Percentiles rank a stretch among this genome's conserved stretches.
Conservation (phyloP, 345 rosid genomes). For the Ricinus communis region DNA sequence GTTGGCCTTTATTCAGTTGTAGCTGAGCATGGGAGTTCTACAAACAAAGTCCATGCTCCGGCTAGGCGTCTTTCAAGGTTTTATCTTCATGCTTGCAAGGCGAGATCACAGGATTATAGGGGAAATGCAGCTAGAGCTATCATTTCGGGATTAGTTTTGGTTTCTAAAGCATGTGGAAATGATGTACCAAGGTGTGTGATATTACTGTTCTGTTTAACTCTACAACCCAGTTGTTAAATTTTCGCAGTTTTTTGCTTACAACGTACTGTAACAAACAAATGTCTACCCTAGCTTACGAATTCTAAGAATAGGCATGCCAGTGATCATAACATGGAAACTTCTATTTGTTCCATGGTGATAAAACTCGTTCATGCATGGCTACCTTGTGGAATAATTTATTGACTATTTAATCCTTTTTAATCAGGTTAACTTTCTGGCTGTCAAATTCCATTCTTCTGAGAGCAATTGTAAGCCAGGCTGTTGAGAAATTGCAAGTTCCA, state of each 20-base stretch:
- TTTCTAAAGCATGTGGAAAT: constrained; percentile 91
- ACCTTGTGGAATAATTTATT: not conserved
- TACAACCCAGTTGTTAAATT: constrained; percentile 7
- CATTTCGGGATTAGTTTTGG: constrained; percentile 79
- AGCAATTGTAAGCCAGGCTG: constrained; percentile 52
- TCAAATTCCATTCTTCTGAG: constrained; percentile 81
- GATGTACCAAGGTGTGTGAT: constrained; percentile 78
- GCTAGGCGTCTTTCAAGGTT: constrained; percentile 90
- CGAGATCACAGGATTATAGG: constrained; percentile 45
- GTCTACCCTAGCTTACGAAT: not conserved
- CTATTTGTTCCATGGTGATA: not conserved
- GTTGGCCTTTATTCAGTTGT: constrained; percentile 80
- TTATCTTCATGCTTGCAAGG: constrained; percentile 72
- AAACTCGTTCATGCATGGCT: not conserved
- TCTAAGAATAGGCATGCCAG: not conserved
- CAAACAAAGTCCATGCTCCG: constrained; percentile 78
- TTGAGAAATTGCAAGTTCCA: constrained; percentile 34
- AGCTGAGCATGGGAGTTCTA: constrained; percentile 91
- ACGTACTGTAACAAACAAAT: not conserved
- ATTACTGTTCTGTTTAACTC: not conserved
- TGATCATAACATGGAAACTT: not conserved
- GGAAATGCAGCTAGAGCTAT: constrained; percentile 72
- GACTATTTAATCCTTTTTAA: constrained; percentile 16
- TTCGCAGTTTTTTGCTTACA: constrained; percentile 9
- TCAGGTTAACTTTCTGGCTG: constrained; percentile 91